Evolutionary conservation across 1,284 basidiomycete species (phyloP).

Genomic region (Tetrapyrgos nigripes): DNA sequence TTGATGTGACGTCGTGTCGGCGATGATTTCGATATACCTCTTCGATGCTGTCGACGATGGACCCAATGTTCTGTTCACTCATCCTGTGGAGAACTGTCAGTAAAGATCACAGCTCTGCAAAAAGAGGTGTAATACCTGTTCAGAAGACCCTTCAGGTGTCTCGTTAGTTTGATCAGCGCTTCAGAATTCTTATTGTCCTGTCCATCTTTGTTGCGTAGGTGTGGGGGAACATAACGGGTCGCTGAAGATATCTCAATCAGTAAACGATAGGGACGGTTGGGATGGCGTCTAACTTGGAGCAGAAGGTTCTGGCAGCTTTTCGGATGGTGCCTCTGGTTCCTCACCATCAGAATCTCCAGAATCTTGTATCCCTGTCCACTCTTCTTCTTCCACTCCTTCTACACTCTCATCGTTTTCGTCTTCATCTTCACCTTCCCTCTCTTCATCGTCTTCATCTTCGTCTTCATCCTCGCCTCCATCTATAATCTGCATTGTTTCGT

Average conservation of each 20-base stretch:
- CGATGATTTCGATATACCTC: constrained; percentile 80
- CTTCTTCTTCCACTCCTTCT: constrained; percentile 23
- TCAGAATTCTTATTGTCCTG: constrained; percentile 50
- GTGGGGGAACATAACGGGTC: constrained; percentile 68
- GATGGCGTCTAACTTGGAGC: background rate
- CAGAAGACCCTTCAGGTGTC: constrained; percentile 87
- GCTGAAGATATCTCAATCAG: constrained; percentile 27
- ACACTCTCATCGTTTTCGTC: constrained; percentile 21
- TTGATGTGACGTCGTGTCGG: constrained; percentile 88
- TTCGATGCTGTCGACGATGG: constrained; percentile 82
- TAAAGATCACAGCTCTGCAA: background rate
- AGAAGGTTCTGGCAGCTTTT: constrained; percentile 11
- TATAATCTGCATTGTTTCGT: constrained; percentile 4
- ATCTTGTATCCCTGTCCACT: constrained; percentile 31
- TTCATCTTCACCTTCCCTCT: constrained; percentile 22
- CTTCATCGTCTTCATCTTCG: constrained; percentile 11
- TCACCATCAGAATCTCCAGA: constrained; percentile 28
- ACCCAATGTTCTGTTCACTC: constrained; percentile 90
- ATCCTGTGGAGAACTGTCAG: constrained; percentile 53
- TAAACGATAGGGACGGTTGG: background rate
- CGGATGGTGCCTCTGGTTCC: constrained; percentile 24
- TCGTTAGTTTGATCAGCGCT: constrained; percentile 68
- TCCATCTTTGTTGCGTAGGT: constrained; percentile 54
- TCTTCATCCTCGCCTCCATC: constrained; percentile 7
- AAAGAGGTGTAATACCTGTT: constrained; percentile 66